Conservation (phyloP, 2,329 filamentous ascomycete genomes). For the Alternaria ethzedia region DNA sequence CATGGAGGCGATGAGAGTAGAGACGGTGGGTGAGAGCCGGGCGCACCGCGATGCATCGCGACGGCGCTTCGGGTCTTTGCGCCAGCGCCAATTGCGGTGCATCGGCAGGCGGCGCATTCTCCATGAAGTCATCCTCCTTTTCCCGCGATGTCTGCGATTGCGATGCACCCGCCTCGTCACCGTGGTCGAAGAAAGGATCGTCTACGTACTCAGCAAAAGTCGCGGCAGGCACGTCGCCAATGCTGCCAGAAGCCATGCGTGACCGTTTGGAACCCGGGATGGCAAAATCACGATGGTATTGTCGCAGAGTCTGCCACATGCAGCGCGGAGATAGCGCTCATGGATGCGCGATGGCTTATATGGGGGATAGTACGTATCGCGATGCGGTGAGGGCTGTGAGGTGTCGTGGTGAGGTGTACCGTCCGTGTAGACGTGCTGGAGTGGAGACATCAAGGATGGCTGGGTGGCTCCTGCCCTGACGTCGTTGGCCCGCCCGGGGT, state of each 20-base stretch:
- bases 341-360: constrained; percentile 18
- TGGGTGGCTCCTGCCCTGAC: constrained; percentile 1
- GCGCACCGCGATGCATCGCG: constrained; percentile 35
- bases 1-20: constrained; percentile 47
- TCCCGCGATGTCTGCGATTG: constrained; percentile 20
- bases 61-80: constrained; percentile 13
- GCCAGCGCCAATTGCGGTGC: constrained; percentile 16
- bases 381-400: neutral
- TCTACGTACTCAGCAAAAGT: constrained; percentile 61
- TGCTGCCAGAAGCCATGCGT: constrained; percentile 56
- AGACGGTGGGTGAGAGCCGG: constrained; percentile 45
- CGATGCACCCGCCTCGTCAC: constrained; percentile 17
- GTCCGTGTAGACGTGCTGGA: neutral
- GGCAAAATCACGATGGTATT: constrained; percentile 52
- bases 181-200: constrained; percentile 27
- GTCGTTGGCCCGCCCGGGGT: neutral
- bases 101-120: constrained; percentile 22
- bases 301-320: constrained; percentile 46
- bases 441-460: neutral
- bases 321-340: constrained; percentile 36
- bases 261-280: constrained; percentile 44
- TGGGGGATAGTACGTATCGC: neutral
- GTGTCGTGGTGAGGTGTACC: constrained; percentile 1
- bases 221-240: constrained; percentile 55
- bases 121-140: constrained; percentile 12